Evolutionary conservation across 2,329 filamentous ascomycete genomes (phyloP), one percentile per base, ranked within the genome.

Genomic region (Fusarium virguliforme): DNA sequence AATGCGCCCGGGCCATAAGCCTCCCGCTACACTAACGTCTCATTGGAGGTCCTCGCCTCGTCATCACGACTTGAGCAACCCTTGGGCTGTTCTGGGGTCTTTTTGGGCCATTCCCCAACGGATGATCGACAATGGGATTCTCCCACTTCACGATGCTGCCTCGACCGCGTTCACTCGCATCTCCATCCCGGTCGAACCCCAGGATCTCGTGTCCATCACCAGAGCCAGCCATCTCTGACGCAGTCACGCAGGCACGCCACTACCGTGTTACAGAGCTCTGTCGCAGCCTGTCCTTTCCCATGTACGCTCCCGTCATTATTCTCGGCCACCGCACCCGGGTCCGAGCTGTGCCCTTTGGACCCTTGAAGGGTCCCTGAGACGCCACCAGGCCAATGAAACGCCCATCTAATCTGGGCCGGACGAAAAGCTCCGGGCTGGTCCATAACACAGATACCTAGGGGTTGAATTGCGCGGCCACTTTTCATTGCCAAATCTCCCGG

Each of bases 1-100:
- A 71, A 72, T 56, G 63, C 61, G 60, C 60, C 63, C 60, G 61
- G 70, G 69, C 60, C 58, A 68, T 60, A 72, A 75, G 74, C 73
- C 72, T 75, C 74, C 74, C 74, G 74, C 37, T 61, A 64, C 67
- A 74, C 74, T 76, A 76, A 65, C 46, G 50, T 62, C 48, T 62
- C 24, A 74, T 73, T 73, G 74, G 74, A 70, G 64, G 38, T 37
- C 54, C 32, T 55, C 56, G 54, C 50, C 32, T 38, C 35, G 51
- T 59, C 48, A 59, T 63, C 60, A 72, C 67, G 56, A 64, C 70
- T 73, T 65, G 58, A 62, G 62, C 64, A 70, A 70, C 62, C 48
- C 53, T 64, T 48, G 40, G 22, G 55, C 55, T 64, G 57, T 60
- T 63, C 70, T 65, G 60, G 62, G 53, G 62, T 43, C 58, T 41